These are phyloP conservation scores for Verticillium tricorpus DNA, from an alignment of 2,329 filamentous ascomycete genomes.

Conservation along the genomic window DNA sequence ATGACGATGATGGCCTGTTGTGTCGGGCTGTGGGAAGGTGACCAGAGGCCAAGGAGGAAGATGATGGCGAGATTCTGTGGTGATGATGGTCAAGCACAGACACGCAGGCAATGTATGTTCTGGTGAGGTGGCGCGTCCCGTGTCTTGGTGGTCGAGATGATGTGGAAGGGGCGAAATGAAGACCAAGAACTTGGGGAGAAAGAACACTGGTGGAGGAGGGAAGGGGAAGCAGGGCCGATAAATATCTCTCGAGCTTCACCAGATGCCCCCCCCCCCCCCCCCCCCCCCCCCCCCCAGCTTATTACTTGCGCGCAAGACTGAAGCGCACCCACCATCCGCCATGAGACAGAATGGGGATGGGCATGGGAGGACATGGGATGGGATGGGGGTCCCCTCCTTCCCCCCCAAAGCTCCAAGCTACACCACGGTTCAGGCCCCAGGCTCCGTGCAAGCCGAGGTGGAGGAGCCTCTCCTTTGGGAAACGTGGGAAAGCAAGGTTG, in stretches of 20 bases:
- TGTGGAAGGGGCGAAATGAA: neutral
- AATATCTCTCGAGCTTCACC: neutral
- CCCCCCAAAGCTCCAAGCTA: neutral
- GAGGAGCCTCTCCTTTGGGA: neutral
- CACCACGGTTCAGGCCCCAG: too few relatives aligned
- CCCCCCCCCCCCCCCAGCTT: neutral
- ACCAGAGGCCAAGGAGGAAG: neutral
- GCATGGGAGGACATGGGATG: constrained; percentile 3
- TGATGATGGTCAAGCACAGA: neutral
- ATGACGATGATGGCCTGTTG: neutral
- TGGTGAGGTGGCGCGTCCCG: neutral
- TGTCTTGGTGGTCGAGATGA: neutral
- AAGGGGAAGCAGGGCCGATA: neutral
- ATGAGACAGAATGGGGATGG: neutral
- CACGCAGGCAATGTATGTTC: neutral
- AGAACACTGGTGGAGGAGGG: neutral
- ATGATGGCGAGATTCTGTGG: neutral
- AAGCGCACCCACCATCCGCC: neutral
- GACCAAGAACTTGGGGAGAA: neutral
- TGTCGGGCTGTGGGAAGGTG: neutral
- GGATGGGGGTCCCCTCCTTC: constrained; percentile 1
- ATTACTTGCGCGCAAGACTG: neutral
- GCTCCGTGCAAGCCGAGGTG: neutral
- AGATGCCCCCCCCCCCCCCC: neutral
- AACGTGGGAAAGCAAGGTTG: neutral